phyloP scores from a whole-genome alignment of 169 alveolate species.

The Miamiensis avidus region DNA sequence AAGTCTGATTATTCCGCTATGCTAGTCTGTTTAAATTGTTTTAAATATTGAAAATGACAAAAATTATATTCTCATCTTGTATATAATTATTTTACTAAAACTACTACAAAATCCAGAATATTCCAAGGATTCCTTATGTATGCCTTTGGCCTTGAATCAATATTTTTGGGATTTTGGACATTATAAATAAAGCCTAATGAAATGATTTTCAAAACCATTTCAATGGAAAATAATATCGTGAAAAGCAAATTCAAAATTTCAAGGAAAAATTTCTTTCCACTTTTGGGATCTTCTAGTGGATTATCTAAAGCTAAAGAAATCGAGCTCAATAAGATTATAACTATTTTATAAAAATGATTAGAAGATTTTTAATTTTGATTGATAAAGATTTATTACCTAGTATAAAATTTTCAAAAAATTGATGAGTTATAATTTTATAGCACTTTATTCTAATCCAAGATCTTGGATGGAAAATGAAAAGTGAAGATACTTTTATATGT shows the following conservation, averaged over 20 bases:
- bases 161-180: background rate
- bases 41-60: background rate
- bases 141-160: background rate
- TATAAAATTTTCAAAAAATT: background rate
- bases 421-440: background rate
- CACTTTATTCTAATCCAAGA: background rate
- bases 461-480: background rate
- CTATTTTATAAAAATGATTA: background rate
- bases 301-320: background rate
- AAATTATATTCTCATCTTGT: too few species aligned
- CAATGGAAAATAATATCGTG: background rate
- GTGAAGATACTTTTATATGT: background rate
- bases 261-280: background rate
- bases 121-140: constrained; percentile 19
- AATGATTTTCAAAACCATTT: too few species aligned
- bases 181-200: background rate
- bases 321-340: background rate
- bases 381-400: background rate
- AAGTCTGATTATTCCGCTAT: constrained; percentile 4
- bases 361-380: too few species aligned
- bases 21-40: background rate
- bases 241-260: background rate
- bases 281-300: background rate
- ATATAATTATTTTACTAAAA: background rate
- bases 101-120: constrained; percentile 8